Base-by-base conservation (phyloP, 768 basidiomycete genomes). In the Piloderma croceum region DNA sequence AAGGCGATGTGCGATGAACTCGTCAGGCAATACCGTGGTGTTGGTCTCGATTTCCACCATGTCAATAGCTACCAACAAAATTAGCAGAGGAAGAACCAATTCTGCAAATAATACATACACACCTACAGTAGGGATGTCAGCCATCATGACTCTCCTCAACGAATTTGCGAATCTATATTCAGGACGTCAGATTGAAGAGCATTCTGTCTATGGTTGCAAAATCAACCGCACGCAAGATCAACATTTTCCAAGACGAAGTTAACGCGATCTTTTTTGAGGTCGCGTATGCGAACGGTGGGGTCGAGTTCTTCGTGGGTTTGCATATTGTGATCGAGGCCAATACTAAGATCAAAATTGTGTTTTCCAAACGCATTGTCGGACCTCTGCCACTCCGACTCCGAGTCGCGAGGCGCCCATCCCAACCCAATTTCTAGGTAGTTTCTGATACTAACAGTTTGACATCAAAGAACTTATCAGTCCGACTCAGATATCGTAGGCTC, bases 71-170 rank as follows among this genome's bases (percentile, higher is more conserved):
- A 20, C 17, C 36, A 24, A 11, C 6, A 34, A 24, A 17, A 48
- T 27, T 13, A 19, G 34, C 22, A 29, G 41, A 31, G 53, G 50
- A 24, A 24, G 29, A 5, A 10, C 24, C 13, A 7, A 21, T 33
- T 33, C n/a, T 34, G 22, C 43, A 33, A 25, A 6, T 32, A 29
- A 35, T 9, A 11, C 37, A 19, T 24, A 70, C 87, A 58, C 57
- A 91, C 93, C 91, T 47, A 99, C 77, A 43, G 96, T 98, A 13
- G 93, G 89, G 47, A 99, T 81, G 62, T 98, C 92, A 21, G 96
- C 94, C 65, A 97, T 93, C 70, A 97, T 83, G 27, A 90, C 85
- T 52, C 96, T 74, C 52, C 96, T 78, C 29, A 99, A 57, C 5
- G 93, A 93, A 64, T 99, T 99, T 39, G 94, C 94, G 51, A 94